Percentiles rank a stretch among this genome's conserved stretches.
These are phyloP conservation scores for Tetracentron sinense DNA, from an alignment of 164 flowering plant genomes.

Conservation along the genomic window DNA sequence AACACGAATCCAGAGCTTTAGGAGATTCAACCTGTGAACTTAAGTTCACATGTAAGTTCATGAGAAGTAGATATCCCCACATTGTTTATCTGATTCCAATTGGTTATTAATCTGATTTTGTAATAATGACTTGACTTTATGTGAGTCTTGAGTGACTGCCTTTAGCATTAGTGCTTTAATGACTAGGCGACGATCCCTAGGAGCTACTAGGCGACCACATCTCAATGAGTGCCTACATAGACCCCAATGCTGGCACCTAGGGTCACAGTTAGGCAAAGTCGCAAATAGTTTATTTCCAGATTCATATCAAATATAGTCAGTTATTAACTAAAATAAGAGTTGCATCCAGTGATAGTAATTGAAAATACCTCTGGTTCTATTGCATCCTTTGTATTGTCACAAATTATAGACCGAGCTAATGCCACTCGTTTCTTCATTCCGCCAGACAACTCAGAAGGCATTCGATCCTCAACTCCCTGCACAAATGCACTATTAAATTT, in stretches of 20 bases:
- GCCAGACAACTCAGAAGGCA: conserved; percentile 97
- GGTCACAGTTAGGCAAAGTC: too few species aligned
- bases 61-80: background rate
- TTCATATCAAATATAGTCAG: background rate
- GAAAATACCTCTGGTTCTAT: conserved; percentile 87
- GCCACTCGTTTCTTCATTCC: conserved; percentile 99
- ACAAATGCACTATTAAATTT: conserved; percentile 7
- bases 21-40: conserved; percentile 57
- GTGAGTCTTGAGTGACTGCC: too few species aligned
- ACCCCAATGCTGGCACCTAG: too few species aligned
- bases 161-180: too few species aligned
- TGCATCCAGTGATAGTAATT: background rate
- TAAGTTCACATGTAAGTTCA: conserved; percentile 53
- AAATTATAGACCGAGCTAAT: conserved; percentile 89
- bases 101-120: background rate
- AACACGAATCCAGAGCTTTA: conserved; percentile 42
- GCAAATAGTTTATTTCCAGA: background rate
- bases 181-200: too few species aligned
- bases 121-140: too few species aligned
- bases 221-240: too few species aligned
- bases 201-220: too few species aligned
- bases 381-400: conserved; percentile 65
- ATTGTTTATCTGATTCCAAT: background rate
- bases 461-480: conserved; percentile 89
- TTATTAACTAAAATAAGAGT: background rate